Evolutionary conservation across 192 early-diverging fungal species (phyloP).

Genomic region (Umbelopsis ramanniana): DNA sequence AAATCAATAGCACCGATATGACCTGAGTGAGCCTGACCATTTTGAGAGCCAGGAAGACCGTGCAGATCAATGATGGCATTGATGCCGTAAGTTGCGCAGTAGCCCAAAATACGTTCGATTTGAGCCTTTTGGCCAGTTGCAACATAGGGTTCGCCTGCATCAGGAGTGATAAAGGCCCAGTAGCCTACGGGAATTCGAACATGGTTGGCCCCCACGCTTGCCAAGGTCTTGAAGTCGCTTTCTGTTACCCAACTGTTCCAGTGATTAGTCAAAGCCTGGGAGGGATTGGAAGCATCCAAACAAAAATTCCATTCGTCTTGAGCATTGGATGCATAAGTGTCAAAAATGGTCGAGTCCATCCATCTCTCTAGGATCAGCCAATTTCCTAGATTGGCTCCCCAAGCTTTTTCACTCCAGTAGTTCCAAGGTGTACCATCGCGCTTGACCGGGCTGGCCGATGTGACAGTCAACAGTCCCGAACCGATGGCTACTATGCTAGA

Average conservation of each 20-base stretch:
- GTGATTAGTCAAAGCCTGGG: conserved; percentile 43
- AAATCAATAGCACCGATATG: conserved; percentile 42
- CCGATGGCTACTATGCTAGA: neutral
- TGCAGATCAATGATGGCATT: conserved; percentile 62
- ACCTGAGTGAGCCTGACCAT: conserved; percentile 63
- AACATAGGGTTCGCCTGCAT: conserved; percentile 60
- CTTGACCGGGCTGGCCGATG: conserved; percentile 12
- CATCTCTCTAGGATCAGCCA: conserved; percentile 65
- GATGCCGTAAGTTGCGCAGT: conserved; percentile 43
- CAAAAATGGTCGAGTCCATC: conserved; percentile 56
- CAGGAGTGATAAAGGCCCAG: conserved; percentile 62
- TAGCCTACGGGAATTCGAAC: conserved; percentile 62
- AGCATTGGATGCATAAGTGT: conserved; percentile 37
- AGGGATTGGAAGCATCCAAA: conserved; percentile 43
- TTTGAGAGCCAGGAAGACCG: conserved; percentile 62
- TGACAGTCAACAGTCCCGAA: neutral
- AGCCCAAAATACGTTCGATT: conserved; percentile 39
- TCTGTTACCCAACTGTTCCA: conserved; percentile 64
- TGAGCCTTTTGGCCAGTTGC: conserved; percentile 52
- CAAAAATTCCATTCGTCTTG: conserved; percentile 65
- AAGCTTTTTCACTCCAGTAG: conserved; percentile 42
- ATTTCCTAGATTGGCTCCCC: conserved; percentile 63
- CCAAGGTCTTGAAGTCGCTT: conserved; percentile 51
- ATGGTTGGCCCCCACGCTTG: conserved; percentile 52
- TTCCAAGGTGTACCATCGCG: conserved; percentile 30